A percentile compares a stretch with the other conserved stretches of the same genome.
Conservation (phyloP, 805 yeast genomes). For the Clavispora carvajalis region DNA sequence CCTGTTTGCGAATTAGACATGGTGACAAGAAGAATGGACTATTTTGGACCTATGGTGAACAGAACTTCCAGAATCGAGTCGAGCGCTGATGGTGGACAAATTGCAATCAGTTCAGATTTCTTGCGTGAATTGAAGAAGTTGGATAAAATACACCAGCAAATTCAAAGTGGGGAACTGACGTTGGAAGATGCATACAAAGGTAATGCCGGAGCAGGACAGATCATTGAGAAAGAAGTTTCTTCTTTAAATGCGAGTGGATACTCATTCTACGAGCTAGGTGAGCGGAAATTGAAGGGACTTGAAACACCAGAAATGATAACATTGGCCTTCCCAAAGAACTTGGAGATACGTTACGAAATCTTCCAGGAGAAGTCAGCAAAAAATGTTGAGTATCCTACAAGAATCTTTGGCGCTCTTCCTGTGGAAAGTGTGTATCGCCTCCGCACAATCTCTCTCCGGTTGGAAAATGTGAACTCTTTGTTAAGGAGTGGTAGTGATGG, state of each 20-base stretch:
- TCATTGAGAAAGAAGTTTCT: slow-evolving; percentile 60
- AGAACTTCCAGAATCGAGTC: slow-evolving; percentile 90
- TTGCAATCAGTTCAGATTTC: slow-evolving; percentile 79
- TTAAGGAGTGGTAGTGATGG: slow-evolving; percentile 38
- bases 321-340: slow-evolving; percentile 62
- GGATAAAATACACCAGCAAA: slow-evolving; percentile 41
- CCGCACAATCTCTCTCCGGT: slow-evolving; percentile 47
- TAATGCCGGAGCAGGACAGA: slow-evolving; percentile 42
- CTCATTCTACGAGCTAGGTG: slow-evolving; percentile 67
- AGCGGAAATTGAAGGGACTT: slow-evolving; percentile 84
- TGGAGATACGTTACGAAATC: slow-evolving; percentile 55
- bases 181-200: slow-evolving; percentile 43
- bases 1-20: slow-evolving; percentile 96
- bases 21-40: slow-evolving; percentile 96
- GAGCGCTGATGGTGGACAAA: slow-evolving; percentile 98
- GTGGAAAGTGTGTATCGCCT: slow-evolving; percentile 46
- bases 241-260: slow-evolving; percentile 68
- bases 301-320: slow-evolving; percentile 90
- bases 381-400: slow-evolving; percentile 16
- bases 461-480: slow-evolving; percentile 54
- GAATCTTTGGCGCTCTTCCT: slow-evolving; percentile 35
- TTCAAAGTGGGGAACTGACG: slow-evolving; percentile 21
- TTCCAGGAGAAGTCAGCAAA: slow-evolving; percentile 23
- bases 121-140: slow-evolving; percentile 63
- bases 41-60: slow-evolving; percentile 98